Evolutionary conservation across 2,329 filamentous ascomycete genomes (phyloP).

Genomic region (Dendryphion nanum): DNA sequence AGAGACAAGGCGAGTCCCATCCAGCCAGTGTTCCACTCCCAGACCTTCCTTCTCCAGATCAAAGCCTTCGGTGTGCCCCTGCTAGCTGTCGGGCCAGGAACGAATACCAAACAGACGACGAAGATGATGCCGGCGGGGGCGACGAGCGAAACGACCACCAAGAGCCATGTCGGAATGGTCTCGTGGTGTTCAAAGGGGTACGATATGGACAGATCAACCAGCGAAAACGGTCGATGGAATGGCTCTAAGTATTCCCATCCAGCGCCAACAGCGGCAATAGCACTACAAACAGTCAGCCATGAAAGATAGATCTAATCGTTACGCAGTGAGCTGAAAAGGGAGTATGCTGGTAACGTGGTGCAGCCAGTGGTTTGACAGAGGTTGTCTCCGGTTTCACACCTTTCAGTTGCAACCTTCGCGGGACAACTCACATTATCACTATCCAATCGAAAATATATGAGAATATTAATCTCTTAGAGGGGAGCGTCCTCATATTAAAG

Average conservation of each 20-base stretch:
- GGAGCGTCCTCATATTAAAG: conserved; percentile 19
- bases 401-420: not conserved
- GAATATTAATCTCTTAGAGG: conserved; percentile 54
- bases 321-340: not conserved
- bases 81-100: conserved; percentile 69
- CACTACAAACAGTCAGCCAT: conserved; percentile 36
- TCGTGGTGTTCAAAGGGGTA: conserved; percentile 71
- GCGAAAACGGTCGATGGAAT: conserved; percentile 68
- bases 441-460: conserved; percentile 77
- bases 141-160: conserved; percentile 63
- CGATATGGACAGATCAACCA: conserved; percentile 74
- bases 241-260: conserved; percentile 61
- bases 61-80: conserved; percentile 61
- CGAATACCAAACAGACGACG: conserved; percentile 64
- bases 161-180: conserved; percentile 66
- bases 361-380: not conserved
- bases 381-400: not conserved
- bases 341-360: not conserved
- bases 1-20: conserved; percentile 76
- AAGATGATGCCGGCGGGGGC: conserved; percentile 68
- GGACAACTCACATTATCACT: conserved; percentile 56
- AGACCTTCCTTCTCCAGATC: conserved; percentile 78
- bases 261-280: conserved; percentile 58
- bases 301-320: not conserved
- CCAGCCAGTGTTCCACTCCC: conserved; percentile 86